Conservation (phyloP, 2,329 filamentous ascomycete species). For the Sporothrix euskadiensis region DNA sequence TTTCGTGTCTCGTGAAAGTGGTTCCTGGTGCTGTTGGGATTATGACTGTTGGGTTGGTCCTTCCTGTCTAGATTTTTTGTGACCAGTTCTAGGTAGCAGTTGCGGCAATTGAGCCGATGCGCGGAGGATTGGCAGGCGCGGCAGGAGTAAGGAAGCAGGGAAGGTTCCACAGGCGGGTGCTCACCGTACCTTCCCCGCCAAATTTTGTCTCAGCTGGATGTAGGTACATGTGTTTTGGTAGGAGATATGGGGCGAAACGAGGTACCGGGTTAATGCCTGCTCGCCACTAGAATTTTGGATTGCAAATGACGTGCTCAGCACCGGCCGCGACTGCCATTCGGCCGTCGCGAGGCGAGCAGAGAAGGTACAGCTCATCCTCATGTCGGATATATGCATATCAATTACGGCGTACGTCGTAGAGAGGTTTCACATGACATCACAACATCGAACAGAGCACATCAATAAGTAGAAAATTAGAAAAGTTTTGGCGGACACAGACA, state of each 20-base stretch:
- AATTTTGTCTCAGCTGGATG: neutral
- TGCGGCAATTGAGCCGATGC: conserved; percentile 26
- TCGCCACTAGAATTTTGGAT: conserved; percentile 8
- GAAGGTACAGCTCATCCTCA: neutral
- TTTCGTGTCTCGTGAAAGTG: conserved; percentile 5
- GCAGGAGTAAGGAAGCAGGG: neutral
- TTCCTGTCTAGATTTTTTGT: neutral
- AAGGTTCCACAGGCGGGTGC: conserved; percentile 2
- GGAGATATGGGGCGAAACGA: neutral
- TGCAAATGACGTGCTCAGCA: conserved; percentile 27
- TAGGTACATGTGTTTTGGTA: neutral
- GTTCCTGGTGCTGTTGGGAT: neutral
- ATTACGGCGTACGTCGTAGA: neutral
- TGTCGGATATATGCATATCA: neutral
- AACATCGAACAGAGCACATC: neutral
- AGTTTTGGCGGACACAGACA: neutral
- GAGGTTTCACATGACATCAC: neutral
- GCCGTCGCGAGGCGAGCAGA: neutral
- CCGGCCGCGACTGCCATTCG: conserved; percentile 13
- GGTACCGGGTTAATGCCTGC: conserved; percentile 12
- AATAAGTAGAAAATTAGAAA: neutral
- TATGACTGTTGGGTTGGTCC: neutral
- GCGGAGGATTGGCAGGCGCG: conserved; percentile 13
- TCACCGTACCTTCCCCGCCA: conserved; percentile 25
- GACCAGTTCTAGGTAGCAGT: neutral